These are phyloP conservation scores for Phaeosphaeriaceae sp. DNA, from an alignment of 2,329 filamentous ascomycete genomes.

Conservation along the genomic window DNA sequence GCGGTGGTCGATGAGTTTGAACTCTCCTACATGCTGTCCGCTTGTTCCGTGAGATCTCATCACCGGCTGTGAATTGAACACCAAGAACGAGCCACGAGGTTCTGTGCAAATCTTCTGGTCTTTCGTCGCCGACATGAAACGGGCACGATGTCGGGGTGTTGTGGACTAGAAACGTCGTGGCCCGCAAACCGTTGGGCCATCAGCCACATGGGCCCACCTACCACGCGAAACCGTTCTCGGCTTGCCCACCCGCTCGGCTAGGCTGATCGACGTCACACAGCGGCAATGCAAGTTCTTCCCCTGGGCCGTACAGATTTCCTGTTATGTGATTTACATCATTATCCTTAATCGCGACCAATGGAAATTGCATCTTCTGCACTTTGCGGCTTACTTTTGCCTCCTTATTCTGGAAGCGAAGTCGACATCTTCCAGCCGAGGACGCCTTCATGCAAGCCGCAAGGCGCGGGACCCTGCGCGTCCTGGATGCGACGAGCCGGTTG, in stretches of 20 bases:
- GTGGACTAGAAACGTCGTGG: slow-evolving; percentile 2
- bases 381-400: slow-evolving; percentile 2
- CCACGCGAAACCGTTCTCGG: background rate
- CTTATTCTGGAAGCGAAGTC: background rate
- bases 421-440: slow-evolving; percentile 4
- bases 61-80: background rate
- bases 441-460: background rate
- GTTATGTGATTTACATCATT: slow-evolving; percentile 7
- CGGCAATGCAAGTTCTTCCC: slow-evolving; percentile 6
- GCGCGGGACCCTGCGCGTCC: background rate
- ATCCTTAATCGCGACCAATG: background rate
- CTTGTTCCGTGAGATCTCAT: background rate
- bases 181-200: slow-evolving; percentile 1
- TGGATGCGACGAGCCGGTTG: slow-evolving; percentile 3
- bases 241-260: slow-evolving; percentile 1
- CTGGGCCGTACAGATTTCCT: background rate
- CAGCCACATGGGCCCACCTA: background rate
- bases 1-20: background rate
- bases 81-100: background rate
- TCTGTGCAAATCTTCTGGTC: background rate
- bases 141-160: background rate
- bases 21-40: background rate
- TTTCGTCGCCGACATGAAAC: background rate
- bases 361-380: background rate
- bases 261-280: slow-evolving; percentile 8